Evolutionary conservation across 257 asterid genomes (phyloP), one percentile per base, ranked within the genome.

Genomic region (Solanum habrochaites): DNA sequence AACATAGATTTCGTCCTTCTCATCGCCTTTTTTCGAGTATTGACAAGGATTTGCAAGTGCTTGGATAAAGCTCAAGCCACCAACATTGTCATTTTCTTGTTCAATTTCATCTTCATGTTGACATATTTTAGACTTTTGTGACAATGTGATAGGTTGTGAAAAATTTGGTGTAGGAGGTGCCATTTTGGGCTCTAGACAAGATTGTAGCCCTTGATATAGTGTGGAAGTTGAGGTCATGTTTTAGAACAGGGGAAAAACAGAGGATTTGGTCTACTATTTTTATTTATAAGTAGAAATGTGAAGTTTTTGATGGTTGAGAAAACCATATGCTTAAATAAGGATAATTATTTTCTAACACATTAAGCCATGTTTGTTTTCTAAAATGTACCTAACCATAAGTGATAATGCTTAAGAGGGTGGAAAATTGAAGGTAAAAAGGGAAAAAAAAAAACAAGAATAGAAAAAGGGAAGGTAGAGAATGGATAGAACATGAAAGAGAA

Each of bases 401-500:
- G 21, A 66, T 66, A n/a, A 45, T 11, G 70, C 12, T 70, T 85
- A 70, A 39, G 83, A 25, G 5, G 29, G 39, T 49, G 66, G 52
- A n/a, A 70, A 39, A 43, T 31, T 47, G 69, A 80, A 29, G 69
- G 69, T 80, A 16, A 49, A 43, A 85, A 84, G 0, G 43, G 31
- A 10, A 0, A 2, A 7, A 20, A 25, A 4, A 4, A 21, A 29
- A n/a, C 5, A 85, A 85, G 47, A 66, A 85, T 45, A 31, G 37
- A 25, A 43, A 67, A 85, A 47, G 82, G 32, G 66, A 67, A 70
- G 8, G 60, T 66, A 87, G 77, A 83, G 85, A 71, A 35, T 23
- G 70, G 77, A 35, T 80, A 49, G 85, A 70, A 70, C 64, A 82
- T 93, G 95, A 90, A 91, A 90, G 91, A 87, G 89, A 88, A 91